Base-by-base conservation (phyloP, 192 early-diverging fungal species). In the Geranomyces variabilis region DNA sequence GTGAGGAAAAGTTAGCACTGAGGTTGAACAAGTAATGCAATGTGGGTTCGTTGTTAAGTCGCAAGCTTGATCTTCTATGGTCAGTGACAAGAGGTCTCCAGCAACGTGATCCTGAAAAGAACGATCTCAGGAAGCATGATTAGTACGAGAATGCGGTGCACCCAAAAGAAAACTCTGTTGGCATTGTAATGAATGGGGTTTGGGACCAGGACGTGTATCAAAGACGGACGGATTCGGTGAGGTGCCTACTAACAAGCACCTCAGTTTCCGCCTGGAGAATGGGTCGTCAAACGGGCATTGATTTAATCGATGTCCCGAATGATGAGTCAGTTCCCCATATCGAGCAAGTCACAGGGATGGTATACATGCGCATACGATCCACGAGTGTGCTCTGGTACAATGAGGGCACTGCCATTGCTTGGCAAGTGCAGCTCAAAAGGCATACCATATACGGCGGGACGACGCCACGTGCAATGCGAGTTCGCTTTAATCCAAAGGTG, bases 71-170 rank as follows among this genome's bases (percentile, higher is more conserved):
- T 41, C 36, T 41, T 41, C 36, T 41, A 41, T 41, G 36, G 36
- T 41, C 36, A 41, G 36, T 41, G 36, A 41, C 36, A 41, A 41
- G 5, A 41, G 36, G 36, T 53, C 51, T 53, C 51, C 24, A 26
- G 51, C 51, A 53, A 53, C 24, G 51, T 53, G 51, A 53, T 53
- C 19, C 51, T 26, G 51, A 53, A 41, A 53, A 53, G 51, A 53
- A 53, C 24, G 24, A 53, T 53, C 51, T 53, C 51, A 53, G 51
- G 51, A 53, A 53, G 51, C n/a, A 53, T 53, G 51, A 53, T 53
- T 53, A 53, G 51, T 53, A 53, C 51, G n/a, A 53, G 51, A 24
- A 53, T 53, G 51, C 51, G 24, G 19, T 53, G 51, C 51, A 15
- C 51, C 51, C 51, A n/a, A 53, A 53, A 53, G 36, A 53, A 24